Conservation (phyloP, 139 green algal species). For the Coelastrella sp. region DNA sequence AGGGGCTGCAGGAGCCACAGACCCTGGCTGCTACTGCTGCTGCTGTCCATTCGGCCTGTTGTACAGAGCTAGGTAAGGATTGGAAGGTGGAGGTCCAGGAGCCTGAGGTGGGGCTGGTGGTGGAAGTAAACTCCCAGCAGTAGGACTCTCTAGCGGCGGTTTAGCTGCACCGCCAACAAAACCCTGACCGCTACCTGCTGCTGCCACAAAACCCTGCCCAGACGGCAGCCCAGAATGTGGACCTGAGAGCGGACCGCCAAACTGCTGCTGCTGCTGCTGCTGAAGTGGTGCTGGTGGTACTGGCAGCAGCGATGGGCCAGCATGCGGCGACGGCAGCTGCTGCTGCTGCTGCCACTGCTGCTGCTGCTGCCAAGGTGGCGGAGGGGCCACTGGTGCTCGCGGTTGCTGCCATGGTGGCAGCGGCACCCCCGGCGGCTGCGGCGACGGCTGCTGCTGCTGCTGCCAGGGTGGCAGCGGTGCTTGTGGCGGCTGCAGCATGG, state of each 20-base stretch:
- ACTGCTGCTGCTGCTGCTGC: neutral
- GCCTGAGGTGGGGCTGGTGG: neutral
- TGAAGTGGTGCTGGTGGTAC: neutral
- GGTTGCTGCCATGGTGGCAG: neutral
- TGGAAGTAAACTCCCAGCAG: neutral
- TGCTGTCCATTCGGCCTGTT: neutral
- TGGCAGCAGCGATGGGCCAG: neutral
- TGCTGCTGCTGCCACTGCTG: neutral
- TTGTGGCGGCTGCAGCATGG: conserved; percentile 1
- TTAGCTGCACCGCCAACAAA: too few species aligned
- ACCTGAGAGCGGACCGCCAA: too few species aligned
- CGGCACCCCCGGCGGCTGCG: neutral
- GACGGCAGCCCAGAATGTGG: too few species aligned
- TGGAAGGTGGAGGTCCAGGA: neutral
- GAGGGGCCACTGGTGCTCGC: neutral
- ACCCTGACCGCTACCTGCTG: too few species aligned
- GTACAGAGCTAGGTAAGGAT: neutral
- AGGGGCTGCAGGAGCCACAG: too few species aligned
- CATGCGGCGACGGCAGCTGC: neutral
- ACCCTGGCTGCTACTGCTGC: neutral
- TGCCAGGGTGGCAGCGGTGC: conserved; percentile 21
- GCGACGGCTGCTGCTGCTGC: conserved; percentile 31
- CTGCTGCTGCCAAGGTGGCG: neutral
- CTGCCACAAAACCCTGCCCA: too few species aligned
- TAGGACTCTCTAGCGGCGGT: too few species aligned